Percentiles rank a stretch among this genome's conserved stretches.
Evolutionary conservation across 345 rosid genomes (phyloP).

Genomic region (Eucalyptus rudis): DNA sequence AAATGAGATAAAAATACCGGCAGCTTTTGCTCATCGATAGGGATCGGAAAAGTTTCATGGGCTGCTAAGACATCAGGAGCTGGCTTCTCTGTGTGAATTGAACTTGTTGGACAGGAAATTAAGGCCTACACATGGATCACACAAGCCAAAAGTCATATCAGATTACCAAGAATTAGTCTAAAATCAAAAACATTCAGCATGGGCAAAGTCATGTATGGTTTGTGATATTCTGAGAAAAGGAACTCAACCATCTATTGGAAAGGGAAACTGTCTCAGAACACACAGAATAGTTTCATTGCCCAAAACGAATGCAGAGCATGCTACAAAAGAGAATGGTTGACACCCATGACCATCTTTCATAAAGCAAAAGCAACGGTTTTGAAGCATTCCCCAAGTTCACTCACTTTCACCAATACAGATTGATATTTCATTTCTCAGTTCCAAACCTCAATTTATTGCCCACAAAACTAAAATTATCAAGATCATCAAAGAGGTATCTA

Average conservation of each 20-base stretch:
- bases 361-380: neutral
- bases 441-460: neutral
- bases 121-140: constrained; percentile 23
- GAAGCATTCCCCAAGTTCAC: neutral
- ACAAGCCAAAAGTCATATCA: neutral
- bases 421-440: neutral
- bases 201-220: neutral
- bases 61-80: constrained; percentile 37
- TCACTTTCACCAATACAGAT: neutral
- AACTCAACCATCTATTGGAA: neutral
- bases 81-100: constrained; percentile 42
- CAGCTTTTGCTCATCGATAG: constrained; percentile 31
- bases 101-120: constrained; percentile 49
- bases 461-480: neutral
- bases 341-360: neutral
- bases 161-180: neutral
- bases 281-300: neutral
- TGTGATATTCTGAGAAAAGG: neutral
- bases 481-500: neutral
- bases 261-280: neutral
- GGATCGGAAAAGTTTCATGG: constrained; percentile 43
- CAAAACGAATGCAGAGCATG: neutral
- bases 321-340: neutral
- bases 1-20: constrained; percentile 19
- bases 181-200: neutral